Conservation (phyloP, 2,329 filamentous ascomycete genomes). For the Phoma sp. region DNA sequence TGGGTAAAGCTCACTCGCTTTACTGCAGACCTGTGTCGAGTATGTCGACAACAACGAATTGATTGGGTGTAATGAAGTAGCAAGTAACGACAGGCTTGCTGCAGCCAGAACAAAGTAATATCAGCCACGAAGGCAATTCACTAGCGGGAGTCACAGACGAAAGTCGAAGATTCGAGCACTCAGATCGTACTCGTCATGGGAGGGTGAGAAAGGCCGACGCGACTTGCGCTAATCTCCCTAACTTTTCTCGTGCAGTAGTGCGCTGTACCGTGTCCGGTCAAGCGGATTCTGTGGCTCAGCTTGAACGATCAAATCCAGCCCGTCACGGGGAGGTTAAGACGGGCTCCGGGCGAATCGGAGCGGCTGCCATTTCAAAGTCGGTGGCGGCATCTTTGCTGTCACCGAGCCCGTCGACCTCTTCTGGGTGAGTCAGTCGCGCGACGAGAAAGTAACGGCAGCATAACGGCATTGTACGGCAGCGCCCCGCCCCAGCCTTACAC, state of each 20-base stretch:
- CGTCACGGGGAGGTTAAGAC: conserved; percentile 21
- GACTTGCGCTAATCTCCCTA: conserved; percentile 19
- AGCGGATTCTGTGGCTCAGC: conserved; percentile 17
- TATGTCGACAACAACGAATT: conserved; percentile 10
- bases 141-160: conserved; percentile 34
- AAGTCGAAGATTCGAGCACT: conserved; percentile 35
- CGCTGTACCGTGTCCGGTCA: conserved; percentile 19
- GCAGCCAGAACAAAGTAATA: conserved; percentile 37
- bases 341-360: conserved; percentile 27
- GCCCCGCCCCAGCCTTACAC: conserved; percentile 18
- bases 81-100: conserved; percentile 25
- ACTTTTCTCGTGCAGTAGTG: conserved; percentile 28
- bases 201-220: conserved; percentile 19
- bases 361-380: conserved; percentile 18
- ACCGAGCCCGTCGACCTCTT: conserved; percentile 23
- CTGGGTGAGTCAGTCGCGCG: conserved; percentile 30
- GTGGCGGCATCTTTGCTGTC: conserved; percentile 25
- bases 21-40: conserved; percentile 18
- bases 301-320: conserved; percentile 20
- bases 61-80: conserved; percentile 19
- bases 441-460: conserved; percentile 35
- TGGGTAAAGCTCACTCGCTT: conserved; percentile 23
- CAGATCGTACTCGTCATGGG: conserved; percentile 33
- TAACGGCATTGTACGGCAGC: conserved; percentile 20
- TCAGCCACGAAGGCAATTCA: conserved; percentile 29